phyloP scores from a whole-genome alignment of 169 alveolate species.

The Plasmodium coatneyi region DNA sequence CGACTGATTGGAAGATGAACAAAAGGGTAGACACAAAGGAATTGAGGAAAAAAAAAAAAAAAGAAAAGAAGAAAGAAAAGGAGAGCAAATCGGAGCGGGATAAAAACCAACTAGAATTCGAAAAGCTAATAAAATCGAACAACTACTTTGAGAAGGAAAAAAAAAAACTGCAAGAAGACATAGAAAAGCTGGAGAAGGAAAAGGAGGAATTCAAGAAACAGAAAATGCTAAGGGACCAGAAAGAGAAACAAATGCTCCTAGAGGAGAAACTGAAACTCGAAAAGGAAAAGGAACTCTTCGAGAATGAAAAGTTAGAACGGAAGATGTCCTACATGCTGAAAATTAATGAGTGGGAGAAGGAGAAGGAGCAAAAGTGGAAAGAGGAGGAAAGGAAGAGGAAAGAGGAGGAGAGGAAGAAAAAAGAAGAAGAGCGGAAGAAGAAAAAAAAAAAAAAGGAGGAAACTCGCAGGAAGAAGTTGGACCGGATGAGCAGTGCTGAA shows the following conservation, averaged over 20 bases:
- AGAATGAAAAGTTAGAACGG: constrained; percentile 37
- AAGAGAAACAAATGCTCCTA: constrained; percentile 72
- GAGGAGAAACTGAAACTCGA: constrained; percentile 76
- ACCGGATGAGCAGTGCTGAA: background rate
- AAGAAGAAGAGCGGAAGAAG: background rate
- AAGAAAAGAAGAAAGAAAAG: background rate
- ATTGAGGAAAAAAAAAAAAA: background rate
- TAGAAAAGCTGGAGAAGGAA: constrained; percentile 40
- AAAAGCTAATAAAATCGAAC: constrained; percentile 27
- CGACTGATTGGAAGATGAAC: background rate
- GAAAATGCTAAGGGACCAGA: constrained; percentile 22
- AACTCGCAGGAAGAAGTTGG: background rate
- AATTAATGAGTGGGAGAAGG: constrained; percentile 15
- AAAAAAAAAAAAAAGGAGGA: background rate
- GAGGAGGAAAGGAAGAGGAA: background rate
- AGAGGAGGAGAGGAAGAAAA: background rate
- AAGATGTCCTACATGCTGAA: constrained; percentile 27
- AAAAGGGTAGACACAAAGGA: background rate
- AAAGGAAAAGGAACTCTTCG: constrained; percentile 72
- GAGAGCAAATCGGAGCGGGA: background rate
- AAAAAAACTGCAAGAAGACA: constrained; percentile 62
- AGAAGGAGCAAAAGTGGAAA: background rate
- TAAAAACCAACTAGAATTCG: constrained; percentile 26
- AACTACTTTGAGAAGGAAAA: constrained; percentile 53
- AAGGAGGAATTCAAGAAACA: constrained; percentile 42